Evolutionary conservation across 106 monocot genomes (phyloP), one percentile per base, ranked within the genome.

Genomic region (Agapanthus africanus): DNA sequence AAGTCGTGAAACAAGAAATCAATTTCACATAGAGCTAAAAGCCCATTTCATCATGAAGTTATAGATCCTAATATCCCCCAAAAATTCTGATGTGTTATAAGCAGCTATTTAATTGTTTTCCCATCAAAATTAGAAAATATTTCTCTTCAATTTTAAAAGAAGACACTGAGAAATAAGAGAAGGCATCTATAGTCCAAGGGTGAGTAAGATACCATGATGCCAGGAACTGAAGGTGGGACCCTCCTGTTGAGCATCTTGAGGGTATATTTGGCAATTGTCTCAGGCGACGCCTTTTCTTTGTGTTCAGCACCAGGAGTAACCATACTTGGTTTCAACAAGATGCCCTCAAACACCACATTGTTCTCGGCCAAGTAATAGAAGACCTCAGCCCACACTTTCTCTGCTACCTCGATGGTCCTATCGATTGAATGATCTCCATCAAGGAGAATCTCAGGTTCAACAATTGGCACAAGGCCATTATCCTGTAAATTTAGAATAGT

Each of bases 241-340:
- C 87, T 90, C 71, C 90, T 84, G 5, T 74, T 85, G 31, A 94
- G 74, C 82, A 90, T 76, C n/a, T 64, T 87, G 30, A 90, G 80
- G 0, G 94, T 94, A 69, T 70, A 81, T 50, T 87, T 68, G 3
- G 87, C 90, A 74, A 94, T 87, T 27, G 71, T 75, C 60, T 94
- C 82, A 25, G 94, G 94, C 59, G 93, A 84, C n/a, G 93, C 86
- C 74, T 80, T 94, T 47, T 80, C 57, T 74, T 94, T 90, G 80
- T 90, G 87, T 63, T 94, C 94, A 63, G 94, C 94, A 65, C 94
- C 90, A 59, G 94, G 94, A 30, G 94, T 94, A 14, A 94, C 90
- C 94, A 94, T 94, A 68, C 94, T 94, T 1, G 94, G 94, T 41
- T 94, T 94, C 54, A 94, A 80, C 25, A 94, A 79, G 66, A 90